Evolutionary conservation across 208 protist genomes (phyloP).

Genomic region (Crithidia bombi): DNA sequence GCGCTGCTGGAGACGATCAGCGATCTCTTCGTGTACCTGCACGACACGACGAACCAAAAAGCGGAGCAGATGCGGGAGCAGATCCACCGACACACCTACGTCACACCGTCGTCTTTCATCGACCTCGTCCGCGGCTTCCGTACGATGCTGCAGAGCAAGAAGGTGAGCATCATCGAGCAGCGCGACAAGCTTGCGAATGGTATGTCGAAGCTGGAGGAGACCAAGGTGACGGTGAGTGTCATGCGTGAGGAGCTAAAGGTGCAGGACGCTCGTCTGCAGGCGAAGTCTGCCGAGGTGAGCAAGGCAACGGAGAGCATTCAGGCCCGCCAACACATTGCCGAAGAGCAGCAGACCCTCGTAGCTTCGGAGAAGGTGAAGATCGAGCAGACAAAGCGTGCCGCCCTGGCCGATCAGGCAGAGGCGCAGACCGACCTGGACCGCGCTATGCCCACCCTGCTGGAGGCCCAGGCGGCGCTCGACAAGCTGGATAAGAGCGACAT

Average conservation of each 20-base stretch:
- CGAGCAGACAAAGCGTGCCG: conserved; percentile 91
- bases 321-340: conserved; percentile 94
- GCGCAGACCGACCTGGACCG: conserved; percentile 96
- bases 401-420: conserved; percentile 88
- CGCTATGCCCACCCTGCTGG: conserved; percentile 96
- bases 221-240: conserved; percentile 88
- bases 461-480: conserved; percentile 95
- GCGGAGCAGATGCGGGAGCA: conserved; percentile 94
- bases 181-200: conserved; percentile 97
- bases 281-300: conserved; percentile 88
- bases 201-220: conserved; percentile 94
- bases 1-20: conserved; percentile 81
- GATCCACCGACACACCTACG: conserved; percentile 96
- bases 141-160: conserved; percentile 93
- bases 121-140: conserved; percentile 96
- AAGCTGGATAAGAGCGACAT: conserved; percentile 97
- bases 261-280: conserved; percentile 86
- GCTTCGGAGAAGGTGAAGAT: conserved; percentile 95
- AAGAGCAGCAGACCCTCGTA: conserved; percentile 96
- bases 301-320: conserved; percentile 94
- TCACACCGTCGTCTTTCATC: conserved; percentile 98
- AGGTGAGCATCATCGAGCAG: conserved; percentile 93
- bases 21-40: conserved; percentile 94
- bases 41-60: conserved; percentile 87
- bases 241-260: conserved; percentile 93